Base-by-base conservation (phyloP, 495 filamentous ascomycete species). In the Neurospora sp. region DNA sequence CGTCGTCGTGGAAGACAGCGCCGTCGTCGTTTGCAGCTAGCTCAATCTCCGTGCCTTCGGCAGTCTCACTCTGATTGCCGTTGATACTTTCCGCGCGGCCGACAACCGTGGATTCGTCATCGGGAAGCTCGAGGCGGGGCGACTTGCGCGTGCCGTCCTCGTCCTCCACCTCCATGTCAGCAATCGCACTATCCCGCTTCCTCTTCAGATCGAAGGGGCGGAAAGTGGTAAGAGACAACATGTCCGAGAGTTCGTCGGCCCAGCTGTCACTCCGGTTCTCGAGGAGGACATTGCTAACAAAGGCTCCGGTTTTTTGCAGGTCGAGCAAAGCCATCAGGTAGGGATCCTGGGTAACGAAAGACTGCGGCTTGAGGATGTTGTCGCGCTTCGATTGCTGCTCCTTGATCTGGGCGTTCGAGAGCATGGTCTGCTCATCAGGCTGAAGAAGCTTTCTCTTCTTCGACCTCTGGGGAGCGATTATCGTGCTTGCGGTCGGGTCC, bases 121-220 rank as follows among this genome's bases (percentile, higher is more conserved):
- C 85, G 46, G 81, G 89, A 74, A 94, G 80, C 71, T 93, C 91
- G 40, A 95, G 83, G 35, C 88, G 88, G 48, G 91, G 92, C n/a
- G 88, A 86, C 75, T 90, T 90, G 39, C 84, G 86, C 59, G 82
- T 82, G 42, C 79, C 81, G 70, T 88, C 89, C 61, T 90, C 88
- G 40, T 89, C 86, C 70, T 91, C 91, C 68, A 84, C 86, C 31
- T 86, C 88, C 79, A 96, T 85, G 78, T 94, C 93, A 40, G 91
- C 91, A 70, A 96, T 88, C 11, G 93, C 94, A 75, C 90, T 93
- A 79, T 97, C 96, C 46, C 96, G 90, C 86, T 99, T 99, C 71
- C 96, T 85, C 88, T 98, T 99, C 68, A 96, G 86, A 46, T 96
- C 93, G 68, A 92, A 91, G 14, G 90, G 86, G 68, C 90, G 88